These are phyloP conservation scores for Sideroxylon spinosum DNA, from an alignment of 179 eudicot species.

Conservation along the genomic window DNA sequence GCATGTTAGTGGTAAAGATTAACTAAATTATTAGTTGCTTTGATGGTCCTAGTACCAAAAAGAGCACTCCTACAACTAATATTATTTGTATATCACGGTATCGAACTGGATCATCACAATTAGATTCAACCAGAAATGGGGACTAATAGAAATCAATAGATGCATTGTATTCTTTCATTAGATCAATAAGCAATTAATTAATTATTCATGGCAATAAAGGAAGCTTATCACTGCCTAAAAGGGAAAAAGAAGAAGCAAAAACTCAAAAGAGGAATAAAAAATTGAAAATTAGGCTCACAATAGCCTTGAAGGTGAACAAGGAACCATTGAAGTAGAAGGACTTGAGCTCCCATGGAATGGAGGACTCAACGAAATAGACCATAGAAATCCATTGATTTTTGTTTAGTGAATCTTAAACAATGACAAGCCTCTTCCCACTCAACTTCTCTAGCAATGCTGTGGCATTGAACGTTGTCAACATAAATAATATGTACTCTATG, in stretches of 20 bases:
- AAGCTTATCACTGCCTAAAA: no score
- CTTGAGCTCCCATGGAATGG: constrained; percentile 10
- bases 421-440: constrained; percentile 24
- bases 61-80: no score
- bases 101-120: constrained; percentile 11
- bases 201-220: no score
- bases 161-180: constrained; percentile 18
- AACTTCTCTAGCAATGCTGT: constrained; percentile 18
- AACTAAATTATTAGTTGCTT: no score
- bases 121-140: constrained; percentile 20
- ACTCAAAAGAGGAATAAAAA: no score
- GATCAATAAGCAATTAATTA: neutral
- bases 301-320: constrained; percentile 18
- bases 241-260: no score
- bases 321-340: constrained; percentile 11
- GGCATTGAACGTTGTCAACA: constrained; percentile 18
- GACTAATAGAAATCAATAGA: constrained; percentile 20
- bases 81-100: neutral
- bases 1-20: no score
- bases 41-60: no score
- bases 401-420: constrained; percentile 22
- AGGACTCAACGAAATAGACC: constrained; percentile 20
- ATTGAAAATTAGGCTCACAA: constrained; percentile 24
- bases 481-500: no score
- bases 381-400: constrained; percentile 25